Evolutionary conservation across 164 flowering plant species (phyloP), one percentile per base, ranked within the genome.

Genomic region (Vitis labrusca): DNA sequence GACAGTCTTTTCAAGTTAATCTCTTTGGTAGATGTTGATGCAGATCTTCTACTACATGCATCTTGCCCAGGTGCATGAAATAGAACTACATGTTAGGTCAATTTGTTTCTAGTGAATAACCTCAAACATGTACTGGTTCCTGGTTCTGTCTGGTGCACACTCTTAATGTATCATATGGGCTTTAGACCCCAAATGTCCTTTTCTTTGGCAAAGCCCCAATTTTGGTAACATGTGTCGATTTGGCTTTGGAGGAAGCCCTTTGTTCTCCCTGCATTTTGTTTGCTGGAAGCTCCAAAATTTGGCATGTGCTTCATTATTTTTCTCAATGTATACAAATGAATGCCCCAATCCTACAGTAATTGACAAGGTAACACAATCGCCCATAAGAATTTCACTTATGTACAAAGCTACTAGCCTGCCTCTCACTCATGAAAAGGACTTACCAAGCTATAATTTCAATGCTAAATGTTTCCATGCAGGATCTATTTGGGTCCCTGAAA

Each of bases 191-290:
- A 9, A 16, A 19, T 16, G 8, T 56, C 59, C 5, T 37, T 53
- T 11, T 53, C 56, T 53, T 5, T 53, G 56, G 56, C 56, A 11
- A 53, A 53, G 56, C 14, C 15, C n/a, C 56, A 15, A 3, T 5
- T 23, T 53, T 53, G 56, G n/a, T 53, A 14, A 53, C 16, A 53
- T 53, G 56, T 14, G 8, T 53, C 56, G 10, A 14, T 53, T 53
- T 53, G 56, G 14, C n/a, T 53, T 53, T 53, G 56, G 56, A n/a
- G n/a, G 56, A 53, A 53, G 56, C 56, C 56, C 56, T 53, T 53
- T 10, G 56, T 53, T n/a, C 56, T 11, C n/a, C 7, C 27, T 23
- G 27, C 2, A 13, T 53, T 53, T 14, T 13, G 56, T n/a, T 53
- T 53, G 56, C 16, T 53, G 56, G 56, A 23, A 23, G 56, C 56